These are phyloP conservation scores for Glonium stellatum DNA, from an alignment of 495 filamentous ascomycete species.

Conservation along the genomic window DNA sequence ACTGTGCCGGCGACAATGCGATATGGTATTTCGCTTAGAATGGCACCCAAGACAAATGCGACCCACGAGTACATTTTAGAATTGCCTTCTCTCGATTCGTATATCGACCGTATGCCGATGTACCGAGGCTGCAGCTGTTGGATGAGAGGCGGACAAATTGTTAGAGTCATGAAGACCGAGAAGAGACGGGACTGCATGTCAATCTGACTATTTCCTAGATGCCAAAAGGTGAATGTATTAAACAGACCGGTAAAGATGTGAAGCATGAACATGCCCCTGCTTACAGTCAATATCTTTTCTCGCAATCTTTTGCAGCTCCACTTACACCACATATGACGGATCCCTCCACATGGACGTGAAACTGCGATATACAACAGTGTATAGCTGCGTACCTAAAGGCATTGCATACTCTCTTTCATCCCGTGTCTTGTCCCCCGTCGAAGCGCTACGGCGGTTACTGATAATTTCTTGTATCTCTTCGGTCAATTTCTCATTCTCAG, in stretches of 20 bases:
- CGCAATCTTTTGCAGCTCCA: conserved; percentile 22
- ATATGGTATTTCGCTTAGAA: conserved; percentile 70
- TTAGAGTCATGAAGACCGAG: conserved; percentile 65
- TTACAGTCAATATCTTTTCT: background rate
- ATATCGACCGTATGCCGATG: conserved; percentile 57
- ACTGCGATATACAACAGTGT: conserved; percentile 22
- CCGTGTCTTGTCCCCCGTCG: conserved; percentile 8
- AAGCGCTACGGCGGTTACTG: conserved; percentile 9
- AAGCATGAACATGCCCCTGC: conserved; percentile 47
- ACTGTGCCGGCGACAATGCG: conserved; percentile 52
- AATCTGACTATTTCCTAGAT: conserved; percentile 49
- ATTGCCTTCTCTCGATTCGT: conserved; percentile 61
- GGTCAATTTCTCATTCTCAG: conserved; percentile 32
- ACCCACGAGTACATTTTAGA: conserved; percentile 68
- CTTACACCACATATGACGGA: conserved; percentile 25
- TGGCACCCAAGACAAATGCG: conserved; percentile 60
- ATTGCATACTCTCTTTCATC: conserved; percentile 28
- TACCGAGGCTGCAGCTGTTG: conserved; percentile 65
- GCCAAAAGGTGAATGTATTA: conserved; percentile 59
- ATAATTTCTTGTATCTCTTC: conserved; percentile 30
- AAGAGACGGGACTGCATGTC: conserved; percentile 63
- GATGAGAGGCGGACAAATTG: conserved; percentile 54
- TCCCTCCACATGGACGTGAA: conserved; percentile 31
- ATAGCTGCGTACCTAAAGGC: conserved; percentile 26
- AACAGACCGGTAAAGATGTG: conserved; percentile 59